These are phyloP conservation scores for Sugiyamaella paludigena DNA, from an alignment of 1,139 yeast genomes.

Conservation along the genomic window DNA sequence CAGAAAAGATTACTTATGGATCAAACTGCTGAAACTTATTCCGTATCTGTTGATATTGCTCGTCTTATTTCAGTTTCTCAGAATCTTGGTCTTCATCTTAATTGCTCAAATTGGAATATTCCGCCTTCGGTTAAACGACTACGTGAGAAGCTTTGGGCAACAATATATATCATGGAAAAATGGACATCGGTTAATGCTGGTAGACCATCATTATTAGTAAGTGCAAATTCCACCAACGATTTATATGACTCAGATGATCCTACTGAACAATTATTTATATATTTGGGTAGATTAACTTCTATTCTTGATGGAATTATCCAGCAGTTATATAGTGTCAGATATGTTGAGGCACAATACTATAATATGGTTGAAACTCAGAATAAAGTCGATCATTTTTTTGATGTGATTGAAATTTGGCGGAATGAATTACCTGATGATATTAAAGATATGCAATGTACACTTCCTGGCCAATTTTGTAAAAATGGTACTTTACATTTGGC, in stretches of 20 bases:
- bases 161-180: conserved; percentile 37
- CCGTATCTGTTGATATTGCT: conserved; percentile 34
- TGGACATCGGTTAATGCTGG: conserved; percentile 39
- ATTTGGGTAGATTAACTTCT: conserved; percentile 33
- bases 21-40: conserved; percentile 36
- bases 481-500: conserved; percentile 38
- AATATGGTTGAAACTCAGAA: conserved; percentile 22
- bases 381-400: conserved; percentile 28
- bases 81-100: conserved; percentile 39
- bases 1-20: conserved; percentile 37
- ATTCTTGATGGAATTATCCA: conserved; percentile 33
- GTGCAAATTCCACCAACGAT: conserved; percentile 27
- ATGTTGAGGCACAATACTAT: conserved; percentile 23
- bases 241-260: conserved; percentile 34
- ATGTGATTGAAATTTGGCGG: conserved; percentile 32
- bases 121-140: conserved; percentile 33
- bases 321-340: conserved; percentile 31
- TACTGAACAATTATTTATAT: conserved; percentile 35
- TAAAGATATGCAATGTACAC: conserved; percentile 29
- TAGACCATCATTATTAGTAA: conserved; percentile 33
- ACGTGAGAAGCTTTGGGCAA: conserved; percentile 38
- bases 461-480: conserved; percentile 34
- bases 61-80: conserved; percentile 35
- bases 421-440: conserved; percentile 33
- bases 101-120: conserved; percentile 37